Base-by-base conservation (phyloP, 2,329 filamentous ascomycete species). In the Stagonosporopsis rhizophila region DNA sequence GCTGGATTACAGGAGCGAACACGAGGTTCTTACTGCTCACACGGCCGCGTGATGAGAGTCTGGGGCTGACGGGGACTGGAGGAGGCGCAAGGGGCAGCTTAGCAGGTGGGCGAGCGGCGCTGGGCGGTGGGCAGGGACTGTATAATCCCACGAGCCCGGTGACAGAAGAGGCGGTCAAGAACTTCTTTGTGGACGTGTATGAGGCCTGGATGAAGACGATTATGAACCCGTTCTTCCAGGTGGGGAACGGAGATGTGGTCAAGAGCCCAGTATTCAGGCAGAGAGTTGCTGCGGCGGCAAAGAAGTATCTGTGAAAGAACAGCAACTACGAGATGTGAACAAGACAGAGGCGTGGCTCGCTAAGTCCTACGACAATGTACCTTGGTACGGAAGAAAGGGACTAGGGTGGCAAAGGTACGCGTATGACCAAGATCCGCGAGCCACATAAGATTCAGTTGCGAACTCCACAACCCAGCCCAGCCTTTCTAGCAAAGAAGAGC, bases 171-270 rank as follows among this genome's bases (percentile, higher is more conserved):
- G 94, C 95, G 4, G 90, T 98, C 67, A 88, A 92, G 74, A 91
- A 91, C 77, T 99, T 98, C 80, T 96, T 99, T 80, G 83, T 85
- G 6, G 95, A 99, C 74, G 90, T 97, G 12, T 98, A 97, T 79
- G 95, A 99, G 79, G 92, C 88, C 66, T 99, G 94, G 89, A 86
- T 96, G 63, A 99, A 99, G 83, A 91, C 93, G 12, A 87, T 93
- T 55, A 98, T 99, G 95, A 98, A 87, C 73, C 95, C 95, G 0
- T 99, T 99, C 76, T 98, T 97, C 80, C 83, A 85, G 50, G 86
- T 89, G 52, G 94, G 96, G 63, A 90, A 90, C 83, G 88, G 91
- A 66, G 89, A 90, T 83, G 88, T 91, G 70, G 88, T 99, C 48
- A 87, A 84, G 72, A 98, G 93, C 77, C 90, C 92, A 0, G 85